These are phyloP conservation scores for Aspergillus asperescens DNA, from an alignment of 495 filamentous ascomycete species.

Conservation along the genomic window DNA sequence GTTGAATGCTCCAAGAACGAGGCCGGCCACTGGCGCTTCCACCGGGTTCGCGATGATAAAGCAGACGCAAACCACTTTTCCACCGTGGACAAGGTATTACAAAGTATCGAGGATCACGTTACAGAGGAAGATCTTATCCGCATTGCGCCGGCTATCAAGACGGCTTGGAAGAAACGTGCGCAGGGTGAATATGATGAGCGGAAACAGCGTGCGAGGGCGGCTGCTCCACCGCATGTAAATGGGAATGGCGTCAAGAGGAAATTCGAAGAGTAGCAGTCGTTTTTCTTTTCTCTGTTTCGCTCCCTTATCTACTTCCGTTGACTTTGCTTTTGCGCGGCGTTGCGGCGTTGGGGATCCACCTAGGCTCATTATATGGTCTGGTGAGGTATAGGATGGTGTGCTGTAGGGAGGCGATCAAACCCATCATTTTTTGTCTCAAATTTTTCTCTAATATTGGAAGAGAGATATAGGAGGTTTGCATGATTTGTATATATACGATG, in stretches of 20 bases:
- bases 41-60: slow-evolving; percentile 88
- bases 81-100: slow-evolving; percentile 72
- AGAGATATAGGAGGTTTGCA: not conserved
- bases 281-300: slow-evolving; percentile 10
- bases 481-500: slow-evolving; percentile 11
- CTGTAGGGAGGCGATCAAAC: not conserved
- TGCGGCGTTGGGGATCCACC: slow-evolving; percentile 5
- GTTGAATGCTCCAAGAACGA: slow-evolving; percentile 82
- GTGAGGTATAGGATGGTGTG: not conserved
- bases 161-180: slow-evolving; percentile 64
- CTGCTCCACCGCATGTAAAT: slow-evolving; percentile 23
- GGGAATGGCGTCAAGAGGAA: slow-evolving; percentile 44
- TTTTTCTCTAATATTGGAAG: not conserved
- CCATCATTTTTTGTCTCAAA: not conserved
- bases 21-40: slow-evolving; percentile 70
- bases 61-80: slow-evolving; percentile 79
- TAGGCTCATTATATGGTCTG: not conserved
- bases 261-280: slow-evolving; percentile 38
- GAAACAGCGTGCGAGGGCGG: slow-evolving; percentile 21
- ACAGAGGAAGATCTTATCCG: slow-evolving; percentile 60
- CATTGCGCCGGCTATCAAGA: slow-evolving; percentile 59
- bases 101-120: slow-evolving; percentile 73
- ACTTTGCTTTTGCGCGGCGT: slow-evolving; percentile 20
- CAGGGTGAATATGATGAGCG: slow-evolving; percentile 25
- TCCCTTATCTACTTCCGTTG: slow-evolving; percentile 2